Evolutionary conservation across 768 basidiomycete species (phyloP).

Genomic region (Multifurca ochricompacta): DNA sequence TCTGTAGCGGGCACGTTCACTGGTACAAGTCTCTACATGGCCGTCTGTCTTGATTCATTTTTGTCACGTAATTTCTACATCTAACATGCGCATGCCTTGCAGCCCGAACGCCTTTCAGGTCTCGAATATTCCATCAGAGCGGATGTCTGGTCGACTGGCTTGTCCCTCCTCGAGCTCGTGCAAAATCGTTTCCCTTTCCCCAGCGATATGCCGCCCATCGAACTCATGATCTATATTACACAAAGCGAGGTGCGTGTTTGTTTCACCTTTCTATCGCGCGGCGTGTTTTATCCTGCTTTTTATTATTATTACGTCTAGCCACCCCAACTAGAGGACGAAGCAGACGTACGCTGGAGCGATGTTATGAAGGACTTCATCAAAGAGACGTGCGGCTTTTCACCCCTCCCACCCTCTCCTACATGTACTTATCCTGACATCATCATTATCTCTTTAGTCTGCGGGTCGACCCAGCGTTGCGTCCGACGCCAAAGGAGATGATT

Average conservation of each 20-base stretch:
- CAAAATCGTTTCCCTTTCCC: constrained; percentile 95
- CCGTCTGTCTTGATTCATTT: constrained; percentile 52
- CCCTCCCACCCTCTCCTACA: constrained; percentile 8
- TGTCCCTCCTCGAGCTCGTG: constrained; percentile 89
- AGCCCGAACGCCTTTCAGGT: constrained; percentile 94
- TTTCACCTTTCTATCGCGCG: constrained; percentile 15
- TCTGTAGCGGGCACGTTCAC: constrained; percentile 94
- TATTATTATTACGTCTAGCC: constrained; percentile 40
- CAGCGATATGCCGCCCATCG: constrained; percentile 85
- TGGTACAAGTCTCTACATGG: constrained; percentile 98
- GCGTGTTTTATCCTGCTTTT: constrained; percentile 19
- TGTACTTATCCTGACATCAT: constrained; percentile 5
- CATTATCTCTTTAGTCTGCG: constrained; percentile 47
- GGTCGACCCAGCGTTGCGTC: constrained; percentile 59
- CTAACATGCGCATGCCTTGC: constrained; percentile 20
- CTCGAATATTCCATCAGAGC: constrained; percentile 89
- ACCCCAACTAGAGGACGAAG: constrained; percentile 75
- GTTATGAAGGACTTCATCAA: constrained; percentile 91
- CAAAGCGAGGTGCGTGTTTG: constrained; percentile 54
- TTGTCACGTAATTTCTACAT: constrained; percentile 7
- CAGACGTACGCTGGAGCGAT: constrained; percentile 56
- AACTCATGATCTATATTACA: constrained; percentile 86
- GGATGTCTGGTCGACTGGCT: constrained; percentile 97
- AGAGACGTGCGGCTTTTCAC: constrained; percentile 52
- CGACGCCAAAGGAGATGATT: constrained; percentile 77